Percentiles rank a stretch among this genome's conserved stretches.
Evolutionary conservation across 169 alveolate species (phyloP).

Genomic region (Perkinsus olseni): DNA sequence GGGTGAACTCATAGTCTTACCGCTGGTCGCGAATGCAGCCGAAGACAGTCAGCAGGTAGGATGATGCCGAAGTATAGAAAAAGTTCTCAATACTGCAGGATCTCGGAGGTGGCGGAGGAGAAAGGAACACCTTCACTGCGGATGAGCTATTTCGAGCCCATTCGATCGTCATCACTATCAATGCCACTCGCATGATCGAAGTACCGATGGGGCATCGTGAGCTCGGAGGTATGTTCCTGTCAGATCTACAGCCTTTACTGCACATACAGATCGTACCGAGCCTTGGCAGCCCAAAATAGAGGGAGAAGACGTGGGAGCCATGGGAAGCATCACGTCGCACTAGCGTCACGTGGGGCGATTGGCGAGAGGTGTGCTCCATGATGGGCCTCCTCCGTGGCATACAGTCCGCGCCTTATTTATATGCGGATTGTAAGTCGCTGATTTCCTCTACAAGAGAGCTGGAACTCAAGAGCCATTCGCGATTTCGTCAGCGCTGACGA

Average conservation of each 20-base stretch:
- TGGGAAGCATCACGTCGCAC: too few relatives aligned
- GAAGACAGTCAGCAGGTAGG: neutral
- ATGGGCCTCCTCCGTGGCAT: too few relatives aligned
- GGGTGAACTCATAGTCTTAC: neutral
- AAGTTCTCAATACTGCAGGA: neutral
- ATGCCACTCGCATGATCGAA: neutral
- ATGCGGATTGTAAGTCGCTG: too few relatives aligned
- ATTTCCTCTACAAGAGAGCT: too few relatives aligned
- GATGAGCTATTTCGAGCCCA: neutral
- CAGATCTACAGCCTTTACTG: neutral
- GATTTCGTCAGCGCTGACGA: too few relatives aligned
- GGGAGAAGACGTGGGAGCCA: too few relatives aligned
- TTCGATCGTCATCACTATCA: neutral
- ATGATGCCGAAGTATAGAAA: too few relatives aligned
- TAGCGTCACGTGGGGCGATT: too few relatives aligned
- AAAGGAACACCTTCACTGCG: neutral
- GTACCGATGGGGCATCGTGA: neutral
- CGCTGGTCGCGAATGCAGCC: neutral
- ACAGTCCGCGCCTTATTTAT: too few relatives aligned
- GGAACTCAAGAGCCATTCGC: too few relatives aligned
- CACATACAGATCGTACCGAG: neutral
- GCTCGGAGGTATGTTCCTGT: neutral
- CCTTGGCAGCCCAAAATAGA: too few relatives aligned
- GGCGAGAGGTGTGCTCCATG: too few relatives aligned
- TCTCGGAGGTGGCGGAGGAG: neutral